Evolutionary conservation across 345 rosid genomes (phyloP), one percentile per base, ranked within the genome.

Genomic region (Brassica cretica): DNA sequence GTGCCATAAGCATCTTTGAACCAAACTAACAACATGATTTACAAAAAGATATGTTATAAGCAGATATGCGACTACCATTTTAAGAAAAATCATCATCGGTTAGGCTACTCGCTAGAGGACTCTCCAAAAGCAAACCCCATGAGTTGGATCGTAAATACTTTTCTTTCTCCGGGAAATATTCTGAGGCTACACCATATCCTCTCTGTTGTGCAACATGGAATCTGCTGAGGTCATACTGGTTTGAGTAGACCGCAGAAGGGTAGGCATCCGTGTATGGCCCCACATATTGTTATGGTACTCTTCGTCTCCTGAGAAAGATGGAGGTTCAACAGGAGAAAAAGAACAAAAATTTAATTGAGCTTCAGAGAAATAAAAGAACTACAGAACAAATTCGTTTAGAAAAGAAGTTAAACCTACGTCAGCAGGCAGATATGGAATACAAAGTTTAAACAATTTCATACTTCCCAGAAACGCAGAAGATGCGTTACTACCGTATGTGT

Each of bases 51-150:
- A 72, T 64, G 64, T 49, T 79, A 80, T 75, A 72, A 61, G 73
- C 60, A 61, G 72, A 77, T 83, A 37, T 71, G 66, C 66, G 86
- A 69, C 76, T 92, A 94, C 97, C 97, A 92, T 94, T 80, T 89
- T 87, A 79, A 94, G 97, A 83, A 94, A 87, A 88, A 21, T 90
- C 97, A 70, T 92, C 97, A 73, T 92, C 94, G 5, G 97, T 92
- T 68, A 92, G 84, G 65, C 85, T 82, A 86, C 90, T 89, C 15
- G 91, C 90, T 70, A 78, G 91, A 74, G 96, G 94, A 81, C 97
- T 94, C 66, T 88, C 96, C 32, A 87, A 82, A 37, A 93, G 85
- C 84, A 94, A 73, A 41, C 88, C 90, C 96, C 93, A 89, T 64
- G 84, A 79, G 88, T 89, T 91, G 81, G 64, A 82, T 79, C 74